Evolutionary conservation across 2,329 filamentous ascomycete species (phyloP), one percentile per base, ranked within the genome.

Genomic region (Aspergillus udagawae): DNA sequence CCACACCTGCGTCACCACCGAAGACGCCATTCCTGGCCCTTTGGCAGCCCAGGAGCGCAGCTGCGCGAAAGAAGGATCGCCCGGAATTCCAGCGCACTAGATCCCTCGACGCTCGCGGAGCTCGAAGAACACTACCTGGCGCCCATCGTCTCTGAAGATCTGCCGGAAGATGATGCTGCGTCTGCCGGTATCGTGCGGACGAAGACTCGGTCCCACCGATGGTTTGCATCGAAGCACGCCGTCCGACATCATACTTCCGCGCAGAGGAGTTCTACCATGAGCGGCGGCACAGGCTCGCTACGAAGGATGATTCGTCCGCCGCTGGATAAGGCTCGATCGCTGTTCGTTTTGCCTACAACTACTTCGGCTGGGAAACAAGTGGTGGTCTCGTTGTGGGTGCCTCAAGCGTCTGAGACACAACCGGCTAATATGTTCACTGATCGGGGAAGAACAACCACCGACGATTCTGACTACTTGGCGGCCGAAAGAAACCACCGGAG

Each of bases 1-100:
- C 61, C 70, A 38, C 61, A 62, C 53, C 49, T 64, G 35, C 61
- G 58, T 32, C 66, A 70, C 55, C 70, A 73, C 52, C 60, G 63
- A 63, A 63, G 73, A 60, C 67, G 72, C 55, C 68, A 74, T 49
- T 72, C 72, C 25, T 75, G 72, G 72, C 73, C 73, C 7, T 70
- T 70, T 58, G 70, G 68, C 55, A 67, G 67, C 55, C 61, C 67
- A 17, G 61, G 61, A 17, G 44, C 59, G 12, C 63, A 61, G 52
- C 61, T 62, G 45, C 64, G 61, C 14, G 62, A 62, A n/a, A 60
- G 60, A 29, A 60, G 54, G n/a, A 64, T 62, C 45, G 49, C 63
- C 7, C 63, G 20, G 3, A 25, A 28, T 17, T 35, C 25, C 42
- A 45, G 38, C 21, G 35, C 42, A 38, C 9, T 50, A 23, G 44